These are phyloP conservation scores for Trichoderma semiorbis DNA, from an alignment of 2,329 filamentous ascomycete species.

Conservation along the genomic window DNA sequence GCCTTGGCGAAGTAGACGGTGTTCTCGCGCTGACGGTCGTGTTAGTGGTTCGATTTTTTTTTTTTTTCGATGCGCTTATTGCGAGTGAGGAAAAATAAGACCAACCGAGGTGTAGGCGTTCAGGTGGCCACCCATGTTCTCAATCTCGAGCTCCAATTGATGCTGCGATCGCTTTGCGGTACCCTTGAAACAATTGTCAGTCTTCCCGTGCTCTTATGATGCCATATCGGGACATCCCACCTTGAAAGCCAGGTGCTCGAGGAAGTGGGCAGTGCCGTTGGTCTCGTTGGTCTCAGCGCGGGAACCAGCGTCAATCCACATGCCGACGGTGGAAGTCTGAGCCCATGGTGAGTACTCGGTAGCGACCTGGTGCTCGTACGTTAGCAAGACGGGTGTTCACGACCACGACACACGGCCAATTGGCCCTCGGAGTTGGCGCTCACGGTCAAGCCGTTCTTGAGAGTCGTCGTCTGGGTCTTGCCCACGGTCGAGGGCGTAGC, in stretches of 20 bases:
- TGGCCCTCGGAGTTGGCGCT: conserved; percentile 35
- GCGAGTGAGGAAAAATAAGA: conserved; percentile 21
- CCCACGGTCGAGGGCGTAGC: conserved; percentile 77
- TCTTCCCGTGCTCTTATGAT: not conserved
- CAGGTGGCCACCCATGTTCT: conserved; percentile 99
- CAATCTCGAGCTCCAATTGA: conserved; percentile 98
- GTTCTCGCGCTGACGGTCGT: conserved; percentile 75
- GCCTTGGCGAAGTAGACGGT: conserved; percentile 99
- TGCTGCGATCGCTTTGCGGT: conserved; percentile 92
- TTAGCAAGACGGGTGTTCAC: conserved; percentile 27
- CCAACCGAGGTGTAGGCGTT: conserved; percentile 99
- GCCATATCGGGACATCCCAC: conserved; percentile 46
- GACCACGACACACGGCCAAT: conserved; percentile 35
- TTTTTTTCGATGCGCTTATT: conserved; percentile 14
- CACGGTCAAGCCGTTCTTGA: conserved; percentile 97
- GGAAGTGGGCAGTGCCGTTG: conserved; percentile 98
- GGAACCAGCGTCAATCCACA: conserved; percentile 99
- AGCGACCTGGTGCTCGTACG: conserved; percentile 65
- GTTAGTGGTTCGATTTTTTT: conserved; percentile 21
- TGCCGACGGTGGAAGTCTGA: conserved; percentile 95
- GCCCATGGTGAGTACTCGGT: conserved; percentile 98
- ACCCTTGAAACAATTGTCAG: conserved; percentile 53
- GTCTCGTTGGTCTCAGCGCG: conserved; percentile 97
- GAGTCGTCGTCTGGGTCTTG: conserved; percentile 93
- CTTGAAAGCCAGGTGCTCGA: conserved; percentile 99